Base-by-base conservation (phyloP, 495 filamentous ascomycete species). In the Talaromyces wortmannii region DNA sequence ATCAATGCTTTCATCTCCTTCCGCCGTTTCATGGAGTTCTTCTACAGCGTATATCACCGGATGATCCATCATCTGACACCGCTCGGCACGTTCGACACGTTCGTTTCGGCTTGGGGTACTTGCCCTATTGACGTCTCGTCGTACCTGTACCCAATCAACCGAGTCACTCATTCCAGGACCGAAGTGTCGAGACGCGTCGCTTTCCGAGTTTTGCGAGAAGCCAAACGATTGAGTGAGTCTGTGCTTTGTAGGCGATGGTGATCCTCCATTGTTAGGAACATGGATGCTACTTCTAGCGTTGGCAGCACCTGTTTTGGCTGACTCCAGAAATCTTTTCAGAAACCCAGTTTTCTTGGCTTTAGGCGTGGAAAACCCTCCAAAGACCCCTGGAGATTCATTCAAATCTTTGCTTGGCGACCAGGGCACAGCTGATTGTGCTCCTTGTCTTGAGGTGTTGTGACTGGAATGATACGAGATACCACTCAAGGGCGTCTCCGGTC, bases 291-390 rank as follows among this genome's bases (percentile, higher is more conserved):
- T 92, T 59, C 94, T 83, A 29, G 89, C 89, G 62, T 84, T 92
- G 2, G 94, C 94, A 8, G 95, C 91, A 12, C 88, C 89, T 0
- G 95, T 96, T 71, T 95, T 96, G 10, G 92, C 94, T 8, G 90
- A 88, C 54, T 97, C 92, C 36, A 97, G 81, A 50, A 99, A 91
- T 61, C 95, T 95, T 71, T 94, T 96, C 70, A 99, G 90, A 64
- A 99, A 96, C 17, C 92, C 92, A 43, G 84, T 84, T 71, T 94
- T 97, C 68, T 92, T 96, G 5, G 84, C 76, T 67, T 92, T 97
- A 3, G 91, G 92, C 8, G 89, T 81, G n/a, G 84, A 83, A 43
- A 96, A 77, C 5, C 92, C 91, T 32, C 91, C 89, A 15, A 97
- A 78, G 0, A 81, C 72, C 16, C 79, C 67, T 7, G 73, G 52